Base-by-base conservation (phyloP, 2,329 filamentous ascomycete species). In the Pseudogymnoascus sp. region DNA sequence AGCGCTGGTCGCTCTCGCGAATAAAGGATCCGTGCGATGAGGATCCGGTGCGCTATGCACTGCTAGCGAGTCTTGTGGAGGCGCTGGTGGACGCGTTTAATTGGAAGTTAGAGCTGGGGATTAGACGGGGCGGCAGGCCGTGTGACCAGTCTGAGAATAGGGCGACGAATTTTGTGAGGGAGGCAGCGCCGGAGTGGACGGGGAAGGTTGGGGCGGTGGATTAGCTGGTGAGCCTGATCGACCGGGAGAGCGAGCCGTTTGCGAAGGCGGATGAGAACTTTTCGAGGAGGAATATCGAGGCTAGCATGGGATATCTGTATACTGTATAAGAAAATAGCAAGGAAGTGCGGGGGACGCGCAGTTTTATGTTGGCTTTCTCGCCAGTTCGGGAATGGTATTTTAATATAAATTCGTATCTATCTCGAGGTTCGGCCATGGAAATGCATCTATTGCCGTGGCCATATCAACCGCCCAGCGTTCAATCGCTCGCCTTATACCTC, bases 401-500 rank as follows among this genome's bases (percentile, higher is more conserved):
- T 23, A 23, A 47, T 23, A 23, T 47, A 14, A 23, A 42, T 47
- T 23, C 10, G 42, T 18, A 47, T 47, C n/a, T 18, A 47, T 14
- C 10, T 47, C 11, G 18, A 23, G 18, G 11, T 14, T 23, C n/a
- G 42, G 18, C 10, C 39, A 18, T 21, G 39, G 16, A 14, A 16
- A 21, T 11, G 39, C 39, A 21, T 45, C 40, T 14, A 45, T 23
- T 12, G 10, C 40, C 4, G 1, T 14, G 21, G 40, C 40, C 16
- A 21, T 45, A 12, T 45, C 40, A 23, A 45, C 39, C 39, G 8
- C 6, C 39, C 16, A 11, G n/a, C 39, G 8, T 31, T 65, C 68
- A 72, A 68, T 86, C 83, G 62, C 76, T 83, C 18, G 85, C 82
- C 74, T 82, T 85, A 74, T 86, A 89, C 77, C 83, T 83, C 54